These are phyloP conservation scores for Abortiporus biennis DNA, from an alignment of 1,284 basidiomycete species.

Conservation along the genomic window DNA sequence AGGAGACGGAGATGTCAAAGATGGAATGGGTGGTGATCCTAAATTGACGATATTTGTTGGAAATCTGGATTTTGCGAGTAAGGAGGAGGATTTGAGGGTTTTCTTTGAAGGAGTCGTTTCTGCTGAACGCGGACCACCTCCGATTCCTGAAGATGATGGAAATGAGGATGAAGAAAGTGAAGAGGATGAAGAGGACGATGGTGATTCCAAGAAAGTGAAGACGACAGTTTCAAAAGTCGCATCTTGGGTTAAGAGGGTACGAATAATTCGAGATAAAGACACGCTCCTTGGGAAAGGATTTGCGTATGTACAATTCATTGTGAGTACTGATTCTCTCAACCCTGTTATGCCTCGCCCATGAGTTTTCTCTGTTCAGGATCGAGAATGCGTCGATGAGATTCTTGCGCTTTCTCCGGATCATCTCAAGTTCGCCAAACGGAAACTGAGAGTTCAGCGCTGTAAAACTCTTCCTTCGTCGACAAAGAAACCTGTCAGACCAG, in stretches of 20 bases:
- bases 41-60: conserved; percentile 88
- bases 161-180: conserved; percentile 21
- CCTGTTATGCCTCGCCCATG: conserved; percentile 2
- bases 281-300: conserved; percentile 98
- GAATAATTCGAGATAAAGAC: conserved; percentile 86
- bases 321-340: conserved; percentile 32
- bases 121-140: conserved; percentile 63
- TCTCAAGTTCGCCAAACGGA: conserved; percentile 87
- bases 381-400: conserved; percentile 85
- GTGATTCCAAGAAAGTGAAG: conserved; percentile 13
- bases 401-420: conserved; percentile 69
- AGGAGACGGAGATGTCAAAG: conserved; percentile 18
- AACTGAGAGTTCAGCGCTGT: conserved; percentile 81
- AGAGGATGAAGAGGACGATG: conserved; percentile 18
- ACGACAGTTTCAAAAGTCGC: conserved; percentile 21
- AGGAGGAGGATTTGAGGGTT: conserved; percentile 83
- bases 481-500: conserved; percentile 16
- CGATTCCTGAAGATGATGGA: conserved; percentile 20
- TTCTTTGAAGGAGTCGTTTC: conserved; percentile 83
- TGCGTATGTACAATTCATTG: conserved; percentile 87
- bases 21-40: conserved; percentile 46
- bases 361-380: conserved; percentile 49
- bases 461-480: conserved; percentile 47
- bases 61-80: conserved; percentile 87
- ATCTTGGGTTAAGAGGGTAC: conserved; percentile 79